Conservation (phyloP, 2,329 filamentous ascomycete species). For the Magnaporthiopsis rhizophila region DNA sequence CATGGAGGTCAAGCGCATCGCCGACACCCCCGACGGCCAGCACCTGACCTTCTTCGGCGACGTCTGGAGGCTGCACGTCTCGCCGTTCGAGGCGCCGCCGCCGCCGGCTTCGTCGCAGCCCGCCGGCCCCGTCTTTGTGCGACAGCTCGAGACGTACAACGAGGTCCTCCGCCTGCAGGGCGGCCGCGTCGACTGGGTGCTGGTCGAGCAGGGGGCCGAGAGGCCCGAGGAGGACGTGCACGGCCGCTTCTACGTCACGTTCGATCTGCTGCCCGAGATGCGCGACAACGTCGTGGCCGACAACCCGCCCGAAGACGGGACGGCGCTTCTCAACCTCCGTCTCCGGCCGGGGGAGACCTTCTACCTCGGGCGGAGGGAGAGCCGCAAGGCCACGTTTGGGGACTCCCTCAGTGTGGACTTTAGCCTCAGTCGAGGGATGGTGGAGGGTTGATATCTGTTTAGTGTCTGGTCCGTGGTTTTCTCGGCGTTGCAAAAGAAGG, state of each 20-base stretch:
- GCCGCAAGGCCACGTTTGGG: constrained; percentile 5
- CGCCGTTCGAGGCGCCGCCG: constrained; percentile 2
- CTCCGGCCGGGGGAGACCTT: constrained; percentile 4
- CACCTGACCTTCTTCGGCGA: constrained; percentile 20
- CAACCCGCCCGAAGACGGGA: constrained; percentile 3
- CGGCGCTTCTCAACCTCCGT: constrained; percentile 3
- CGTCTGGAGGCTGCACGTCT: constrained; percentile 13
- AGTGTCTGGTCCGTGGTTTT: neutral
- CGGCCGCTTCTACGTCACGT: constrained; percentile 8
- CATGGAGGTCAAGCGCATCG: constrained; percentile 22
- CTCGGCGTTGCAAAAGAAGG: neutral
- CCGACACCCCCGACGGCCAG: constrained; percentile 9
- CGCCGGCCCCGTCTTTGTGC: constrained; percentile 17
- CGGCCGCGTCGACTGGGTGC: constrained; percentile 5
- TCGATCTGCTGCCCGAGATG: constrained; percentile 6
- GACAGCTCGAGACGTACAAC: constrained; percentile 17
- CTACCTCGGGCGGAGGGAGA: constrained; percentile 6
- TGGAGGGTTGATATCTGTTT: neutral
- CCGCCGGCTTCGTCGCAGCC: constrained; percentile 9
- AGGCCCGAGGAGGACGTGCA: constrained; percentile 4
- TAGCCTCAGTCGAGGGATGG: neutral
- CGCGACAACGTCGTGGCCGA: constrained; percentile 1
- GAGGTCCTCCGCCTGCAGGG: constrained; percentile 8
- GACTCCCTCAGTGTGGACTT: neutral
- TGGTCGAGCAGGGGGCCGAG: constrained; percentile 5